Percentiles rank a stretch among this genome's conserved stretches.
Conservation (phyloP, 208 protist genomes). For the Leishmania lainsoni region DNA sequence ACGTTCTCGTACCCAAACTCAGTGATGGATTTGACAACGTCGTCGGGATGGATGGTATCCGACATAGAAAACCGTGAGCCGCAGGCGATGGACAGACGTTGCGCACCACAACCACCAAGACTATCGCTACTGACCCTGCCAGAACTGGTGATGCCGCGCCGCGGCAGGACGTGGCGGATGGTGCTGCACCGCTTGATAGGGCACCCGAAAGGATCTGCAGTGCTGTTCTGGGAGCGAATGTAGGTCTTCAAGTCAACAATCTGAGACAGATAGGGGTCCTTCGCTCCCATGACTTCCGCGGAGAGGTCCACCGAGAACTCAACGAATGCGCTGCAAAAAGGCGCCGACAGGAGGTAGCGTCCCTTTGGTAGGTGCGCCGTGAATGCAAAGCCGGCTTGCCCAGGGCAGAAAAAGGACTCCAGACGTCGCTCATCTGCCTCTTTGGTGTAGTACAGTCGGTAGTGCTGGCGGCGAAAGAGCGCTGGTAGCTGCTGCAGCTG, state of each 20-base stretch:
- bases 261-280: conserved; percentile 35
- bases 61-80: neutral
- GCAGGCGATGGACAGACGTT: conserved; percentile 4
- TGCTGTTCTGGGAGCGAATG: conserved; percentile 35
- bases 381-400: conserved; percentile 59
- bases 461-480: conserved; percentile 53
- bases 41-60: conserved; percentile 5
- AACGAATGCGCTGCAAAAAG: conserved; percentile 60
- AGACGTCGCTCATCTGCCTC: conserved; percentile 53
- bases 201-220: conserved; percentile 26
- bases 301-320: conserved; percentile 60
- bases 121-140: neutral
- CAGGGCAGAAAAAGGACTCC: conserved; percentile 77
- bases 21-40: conserved; percentile 1
- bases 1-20: conserved; percentile 35
- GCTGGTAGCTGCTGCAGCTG: conserved; percentile 41
- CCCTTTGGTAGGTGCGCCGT: conserved; percentile 56
- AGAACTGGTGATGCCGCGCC: conserved; percentile 8
- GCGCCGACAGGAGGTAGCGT: conserved; percentile 60
- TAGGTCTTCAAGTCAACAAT: conserved; percentile 47
- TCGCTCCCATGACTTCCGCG: conserved; percentile 44
- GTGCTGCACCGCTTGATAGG: conserved; percentile 32
- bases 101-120: neutral
- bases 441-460: conserved; percentile 73
- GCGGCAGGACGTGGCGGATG: neutral